Conservation (phyloP, 169 alveolate species). For the Plasmodium knowlesi region DNA sequence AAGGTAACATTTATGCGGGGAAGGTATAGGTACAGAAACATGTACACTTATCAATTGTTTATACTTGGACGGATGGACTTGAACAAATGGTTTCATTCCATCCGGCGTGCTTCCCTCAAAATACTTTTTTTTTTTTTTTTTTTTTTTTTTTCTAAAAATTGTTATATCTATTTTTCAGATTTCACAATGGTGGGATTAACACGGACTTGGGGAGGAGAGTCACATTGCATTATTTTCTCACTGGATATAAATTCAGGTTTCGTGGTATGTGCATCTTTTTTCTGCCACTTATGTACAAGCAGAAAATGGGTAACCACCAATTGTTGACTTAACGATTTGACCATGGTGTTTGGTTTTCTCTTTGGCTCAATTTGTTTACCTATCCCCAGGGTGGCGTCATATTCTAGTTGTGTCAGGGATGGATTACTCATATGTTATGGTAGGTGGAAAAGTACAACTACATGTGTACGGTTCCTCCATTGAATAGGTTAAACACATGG, state of each 20-base stretch:
- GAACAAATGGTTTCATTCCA: neutral
- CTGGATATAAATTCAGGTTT: neutral
- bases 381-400: neutral
- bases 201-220: neutral
- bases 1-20: neutral
- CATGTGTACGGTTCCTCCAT: neutral
- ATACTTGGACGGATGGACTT: neutral
- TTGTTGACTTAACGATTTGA: neutral
- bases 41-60: neutral
- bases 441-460: neutral
- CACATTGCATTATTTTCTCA: neutral
- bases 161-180: neutral
- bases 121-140: no score
- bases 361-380: no score
- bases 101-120: neutral
- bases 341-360: no score
- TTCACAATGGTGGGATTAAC: neutral
- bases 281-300: neutral
- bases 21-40: neutral
- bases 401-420: no score
- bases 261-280: neutral
- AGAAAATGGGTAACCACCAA: neutral
- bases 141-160: no score
- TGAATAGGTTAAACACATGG: neutral
- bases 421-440: no score